Conservation (phyloP, 805 yeast species). For the Jamesozyma spencerorum region DNA sequence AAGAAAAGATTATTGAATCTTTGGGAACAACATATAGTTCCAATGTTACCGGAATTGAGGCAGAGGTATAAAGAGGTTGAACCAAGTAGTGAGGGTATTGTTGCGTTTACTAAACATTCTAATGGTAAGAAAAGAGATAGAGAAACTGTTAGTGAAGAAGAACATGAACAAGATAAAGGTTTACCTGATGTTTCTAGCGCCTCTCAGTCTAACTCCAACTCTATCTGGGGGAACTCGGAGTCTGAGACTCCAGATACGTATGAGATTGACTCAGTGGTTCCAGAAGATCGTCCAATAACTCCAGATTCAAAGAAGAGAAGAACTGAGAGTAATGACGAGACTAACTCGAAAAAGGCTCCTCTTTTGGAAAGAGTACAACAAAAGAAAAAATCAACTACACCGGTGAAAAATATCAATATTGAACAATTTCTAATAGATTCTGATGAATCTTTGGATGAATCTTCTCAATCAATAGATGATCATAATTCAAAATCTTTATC, state of each 20-base stretch:
- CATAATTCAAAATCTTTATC: not conserved
- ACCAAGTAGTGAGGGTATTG: constrained; percentile 33
- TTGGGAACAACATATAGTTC: constrained; percentile 46
- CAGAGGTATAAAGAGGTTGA: constrained; percentile 4
- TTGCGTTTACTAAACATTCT: constrained; percentile 5
- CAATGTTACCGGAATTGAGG: constrained; percentile 38
- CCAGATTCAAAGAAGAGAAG: constrained; percentile 3
- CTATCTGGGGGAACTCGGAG: too few relatives aligned
- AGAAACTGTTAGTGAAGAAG: constrained; percentile 1
- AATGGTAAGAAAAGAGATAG: constrained; percentile 2
- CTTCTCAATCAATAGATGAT: constrained; percentile 1
- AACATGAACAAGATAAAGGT: constrained; percentile 5
- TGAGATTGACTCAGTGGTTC: too few relatives aligned
- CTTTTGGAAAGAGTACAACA: constrained; percentile 19
- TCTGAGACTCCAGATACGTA: too few relatives aligned
- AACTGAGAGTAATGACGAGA: constrained; percentile 6
- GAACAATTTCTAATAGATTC: constrained; percentile 15
- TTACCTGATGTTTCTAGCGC: too few relatives aligned
- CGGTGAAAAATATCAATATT: constrained; percentile 15
- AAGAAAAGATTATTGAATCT: constrained; percentile 55
- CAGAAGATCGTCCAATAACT: constrained; percentile 8
- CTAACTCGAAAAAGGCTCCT: constrained; percentile 13
- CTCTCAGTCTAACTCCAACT: too few relatives aligned
- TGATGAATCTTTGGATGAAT: constrained; percentile 10
- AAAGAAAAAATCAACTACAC: constrained; percentile 19